A percentile compares a stretch with the other conserved stretches of the same genome.
Evolutionary conservation across 2,329 filamentous ascomycete species (phyloP).

Genomic region (Fusarium tuaranense): DNA sequence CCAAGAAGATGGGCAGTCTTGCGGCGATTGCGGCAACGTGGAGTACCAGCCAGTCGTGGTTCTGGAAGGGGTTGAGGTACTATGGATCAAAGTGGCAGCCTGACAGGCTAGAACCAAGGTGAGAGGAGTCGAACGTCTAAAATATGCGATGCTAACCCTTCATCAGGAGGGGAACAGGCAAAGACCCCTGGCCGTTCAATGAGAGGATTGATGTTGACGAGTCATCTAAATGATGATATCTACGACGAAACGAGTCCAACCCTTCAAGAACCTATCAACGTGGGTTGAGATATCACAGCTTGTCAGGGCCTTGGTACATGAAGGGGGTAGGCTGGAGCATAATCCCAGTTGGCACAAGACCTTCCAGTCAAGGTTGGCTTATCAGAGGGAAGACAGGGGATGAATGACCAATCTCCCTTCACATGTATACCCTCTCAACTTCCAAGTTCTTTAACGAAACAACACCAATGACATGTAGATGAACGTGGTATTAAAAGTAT

Average conservation of each 20-base stretch:
- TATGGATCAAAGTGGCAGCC: constrained; percentile 30
- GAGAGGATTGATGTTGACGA: constrained; percentile 28
- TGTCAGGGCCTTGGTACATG: too few relatives aligned
- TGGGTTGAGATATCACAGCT: too few relatives aligned
- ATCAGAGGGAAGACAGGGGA: background rate
- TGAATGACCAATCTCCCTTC: background rate
- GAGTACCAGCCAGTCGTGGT: constrained; percentile 30
- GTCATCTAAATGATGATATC: background rate
- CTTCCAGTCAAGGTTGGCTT: background rate
- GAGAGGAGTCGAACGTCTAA: too few relatives aligned
- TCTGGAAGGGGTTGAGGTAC: constrained; percentile 35
- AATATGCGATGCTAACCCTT: too few relatives aligned
- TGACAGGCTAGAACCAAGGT: constrained; percentile 11
- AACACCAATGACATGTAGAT: background rate
- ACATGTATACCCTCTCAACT: background rate
- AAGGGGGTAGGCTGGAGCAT: too few relatives aligned
- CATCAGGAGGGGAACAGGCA: constrained; percentile 13
- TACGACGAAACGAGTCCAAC: background rate
- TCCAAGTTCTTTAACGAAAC: background rate
- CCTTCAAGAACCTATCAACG: too few relatives aligned
- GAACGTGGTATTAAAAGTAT: background rate
- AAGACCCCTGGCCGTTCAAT: constrained; percentile 38
- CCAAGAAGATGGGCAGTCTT: constrained; percentile 37
- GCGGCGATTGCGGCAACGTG: constrained; percentile 25
- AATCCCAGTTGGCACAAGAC: background rate